Percentiles rank a stretch among this genome's conserved stretches.
Conservation (phyloP, 2,329 filamentous ascomycete species). For the Fusarium clavum region DNA sequence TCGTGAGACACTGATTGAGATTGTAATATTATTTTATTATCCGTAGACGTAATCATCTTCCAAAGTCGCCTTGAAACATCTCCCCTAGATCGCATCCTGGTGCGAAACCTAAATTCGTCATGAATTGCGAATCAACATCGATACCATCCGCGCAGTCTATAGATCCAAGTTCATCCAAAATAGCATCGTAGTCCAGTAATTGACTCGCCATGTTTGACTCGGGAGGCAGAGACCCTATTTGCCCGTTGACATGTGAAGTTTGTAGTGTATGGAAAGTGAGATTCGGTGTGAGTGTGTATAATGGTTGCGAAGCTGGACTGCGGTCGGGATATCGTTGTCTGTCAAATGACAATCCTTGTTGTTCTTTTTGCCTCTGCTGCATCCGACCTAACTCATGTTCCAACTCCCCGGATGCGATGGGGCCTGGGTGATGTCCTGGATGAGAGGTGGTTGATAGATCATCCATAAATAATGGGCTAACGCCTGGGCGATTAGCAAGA, state of each 20-base stretch:
- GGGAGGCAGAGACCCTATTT: constrained; percentile 38
- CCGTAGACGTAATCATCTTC: constrained; percentile 39
- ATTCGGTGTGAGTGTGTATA: constrained; percentile 43
- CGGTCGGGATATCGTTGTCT: constrained; percentile 37
- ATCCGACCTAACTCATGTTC: constrained; percentile 42
- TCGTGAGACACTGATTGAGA: constrained; percentile 13
- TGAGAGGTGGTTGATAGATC: constrained; percentile 47
- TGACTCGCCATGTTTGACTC: constrained; percentile 39
- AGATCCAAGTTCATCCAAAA: constrained; percentile 65
- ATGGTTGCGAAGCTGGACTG: constrained; percentile 39
- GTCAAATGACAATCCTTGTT: constrained; percentile 38
- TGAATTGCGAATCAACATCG: constrained; percentile 70
- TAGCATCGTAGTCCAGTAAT: constrained; percentile 61
- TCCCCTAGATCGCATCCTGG: constrained; percentile 70
- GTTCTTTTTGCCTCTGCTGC: constrained; percentile 39
- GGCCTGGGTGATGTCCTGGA: constrained; percentile 39
- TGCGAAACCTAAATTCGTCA: constrained; percentile 74
- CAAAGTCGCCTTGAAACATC: constrained; percentile 58
- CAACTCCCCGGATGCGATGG: constrained; percentile 41
- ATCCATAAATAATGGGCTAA: constrained; percentile 42
- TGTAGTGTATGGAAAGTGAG: constrained; percentile 44
- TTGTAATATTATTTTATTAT: constrained; percentile 20
- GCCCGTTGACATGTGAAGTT: constrained; percentile 37
- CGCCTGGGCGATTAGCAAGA: constrained; percentile 25
- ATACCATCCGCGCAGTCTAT: constrained; percentile 62